Percentiles rank a stretch among this genome's conserved stretches.
These are phyloP conservation scores for Carex arenaria DNA, from an alignment of 202 grass and related monocot genomes.

Conservation along the genomic window DNA sequence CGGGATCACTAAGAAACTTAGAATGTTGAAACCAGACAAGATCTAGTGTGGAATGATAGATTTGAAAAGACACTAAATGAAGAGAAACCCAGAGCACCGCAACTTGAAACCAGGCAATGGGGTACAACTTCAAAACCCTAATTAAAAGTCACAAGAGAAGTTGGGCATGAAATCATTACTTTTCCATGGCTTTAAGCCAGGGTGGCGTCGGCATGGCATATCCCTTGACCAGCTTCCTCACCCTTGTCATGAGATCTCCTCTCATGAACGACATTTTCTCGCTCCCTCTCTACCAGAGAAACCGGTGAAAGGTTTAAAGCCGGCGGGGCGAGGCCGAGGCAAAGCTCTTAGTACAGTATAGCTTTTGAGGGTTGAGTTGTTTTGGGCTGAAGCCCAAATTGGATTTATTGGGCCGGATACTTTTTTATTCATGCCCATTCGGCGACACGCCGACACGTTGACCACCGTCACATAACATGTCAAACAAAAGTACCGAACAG, in stretches of 20 bases:
- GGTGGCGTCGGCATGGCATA: conserved; percentile 38
- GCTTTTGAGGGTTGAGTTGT: neutral
- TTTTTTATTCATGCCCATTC: neutral
- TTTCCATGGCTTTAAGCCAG: conserved; percentile 85
- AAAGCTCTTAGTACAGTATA: neutral
- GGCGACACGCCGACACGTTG: neutral
- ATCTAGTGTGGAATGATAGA: neutral
- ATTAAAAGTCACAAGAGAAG: neutral
- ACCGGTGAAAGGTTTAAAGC: neutral
- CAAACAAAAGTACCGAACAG: too few species aligned
- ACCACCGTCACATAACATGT: neutral
- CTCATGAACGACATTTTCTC: conserved; percentile 59
- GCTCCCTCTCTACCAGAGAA: neutral
- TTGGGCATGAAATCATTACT: conserved; percentile 13
- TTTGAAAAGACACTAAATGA: neutral
- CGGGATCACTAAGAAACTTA: neutral
- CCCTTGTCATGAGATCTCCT: conserved; percentile 48
- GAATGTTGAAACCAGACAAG: neutral
- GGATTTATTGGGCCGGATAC: neutral
- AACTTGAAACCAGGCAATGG: neutral
- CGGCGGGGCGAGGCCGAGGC: neutral
- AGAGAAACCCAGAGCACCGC: neutral
- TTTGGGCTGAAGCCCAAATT: neutral
- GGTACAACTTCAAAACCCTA: neutral
- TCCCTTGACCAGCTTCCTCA: conserved; percentile 52